Base-by-base conservation (phyloP, 495 filamentous ascomycete genomes). In the Penicilliopsis zonata region DNA sequence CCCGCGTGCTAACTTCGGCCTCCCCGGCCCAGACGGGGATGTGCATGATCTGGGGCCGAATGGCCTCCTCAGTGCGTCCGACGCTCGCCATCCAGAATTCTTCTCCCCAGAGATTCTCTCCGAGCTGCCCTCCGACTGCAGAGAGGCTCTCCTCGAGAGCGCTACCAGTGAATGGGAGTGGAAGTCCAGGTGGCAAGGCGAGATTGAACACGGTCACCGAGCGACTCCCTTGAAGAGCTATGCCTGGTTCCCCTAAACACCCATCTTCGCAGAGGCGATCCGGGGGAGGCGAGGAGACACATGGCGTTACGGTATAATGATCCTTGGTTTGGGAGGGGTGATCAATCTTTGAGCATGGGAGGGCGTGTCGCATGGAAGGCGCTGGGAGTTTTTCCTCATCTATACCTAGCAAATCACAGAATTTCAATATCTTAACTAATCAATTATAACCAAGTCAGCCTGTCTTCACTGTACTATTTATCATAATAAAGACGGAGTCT, bases 121-220 rank as follows among this genome's bases (percentile, higher is more conserved):
- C 7, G 62, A 80, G 40, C 61, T 94, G 17, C 83, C 82, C 0
- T 49, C 70, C 2, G 79, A 86, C 31, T 84, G 80, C 56, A 72
- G 76, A 22, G 52, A 62, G 18, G 77, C 80, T 0, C 82, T 92
- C 24, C 49, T 82, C 12, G 58, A 70, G 19, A 75, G 82, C 2
- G 55, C 75, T 9, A 49, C 59, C 7, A 54, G 58, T 13, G 82
- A 92, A 44, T 52, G 49, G 27, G 53, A 66, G 28, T 94, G 86
- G 86, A 86, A 83, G 55, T 53, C 50, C 10, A 67, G 54, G 17
- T 90, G 82, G 82, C 65, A 65, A 19, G 65, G 65, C 2, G 86
- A 92, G 50, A 54, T 49, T 4, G 41, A 53, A 4, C 68, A 70
- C 37, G 64, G 59, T 6, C 33, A 54, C 20, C 55, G 76, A 12